phyloP scores from a whole-genome alignment of 2,329 filamentous ascomycete species.

The Gnomoniopsis smithogilvyi region DNA sequence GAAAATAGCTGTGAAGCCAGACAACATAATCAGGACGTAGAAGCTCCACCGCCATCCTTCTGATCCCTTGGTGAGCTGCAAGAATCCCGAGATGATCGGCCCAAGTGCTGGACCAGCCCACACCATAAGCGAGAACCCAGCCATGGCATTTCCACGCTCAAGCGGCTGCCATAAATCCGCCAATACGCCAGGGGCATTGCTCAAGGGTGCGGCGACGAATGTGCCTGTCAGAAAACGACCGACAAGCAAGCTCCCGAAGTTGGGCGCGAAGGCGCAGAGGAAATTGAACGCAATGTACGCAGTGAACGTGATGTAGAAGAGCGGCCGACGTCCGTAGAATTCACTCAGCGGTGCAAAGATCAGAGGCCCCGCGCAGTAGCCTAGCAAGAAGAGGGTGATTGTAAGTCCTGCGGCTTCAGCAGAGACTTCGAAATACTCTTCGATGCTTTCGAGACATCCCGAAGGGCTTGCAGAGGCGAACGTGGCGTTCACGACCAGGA shows the following conservation, averaged over 20 bases:
- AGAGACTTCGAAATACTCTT: constrained; percentile 44
- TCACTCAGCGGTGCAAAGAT: constrained; percentile 56
- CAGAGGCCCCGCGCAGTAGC: constrained; percentile 57
- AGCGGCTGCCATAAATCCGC: constrained; percentile 52
- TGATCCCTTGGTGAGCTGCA: constrained; percentile 46
- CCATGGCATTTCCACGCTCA: constrained; percentile 52
- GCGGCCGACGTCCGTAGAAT: constrained; percentile 52
- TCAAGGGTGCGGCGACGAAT: constrained; percentile 48
- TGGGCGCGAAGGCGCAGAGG: constrained; percentile 52
- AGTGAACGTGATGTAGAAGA: constrained; percentile 48
- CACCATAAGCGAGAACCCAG: constrained; percentile 49
- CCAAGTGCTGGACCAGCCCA: constrained; percentile 53
- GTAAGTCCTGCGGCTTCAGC: constrained; percentile 44
- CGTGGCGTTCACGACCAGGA: constrained; percentile 53
- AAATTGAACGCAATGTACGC: constrained; percentile 50
- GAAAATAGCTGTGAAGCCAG: constrained; percentile 33
- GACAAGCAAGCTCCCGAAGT: constrained; percentile 49
- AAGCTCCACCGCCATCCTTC: constrained; percentile 49
- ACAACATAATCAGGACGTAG: constrained; percentile 44
- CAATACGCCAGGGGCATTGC: constrained; percentile 48
- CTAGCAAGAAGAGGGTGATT: constrained; percentile 52
- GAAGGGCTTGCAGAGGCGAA: constrained; percentile 45
- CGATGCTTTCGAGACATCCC: constrained; percentile 37
- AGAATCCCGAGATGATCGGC: constrained; percentile 54
- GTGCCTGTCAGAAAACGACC: constrained; percentile 55